These are phyloP conservation scores for Mortierella sp. DNA, from an alignment of 371 early-diverging fungal species.

Conservation along the genomic window DNA sequence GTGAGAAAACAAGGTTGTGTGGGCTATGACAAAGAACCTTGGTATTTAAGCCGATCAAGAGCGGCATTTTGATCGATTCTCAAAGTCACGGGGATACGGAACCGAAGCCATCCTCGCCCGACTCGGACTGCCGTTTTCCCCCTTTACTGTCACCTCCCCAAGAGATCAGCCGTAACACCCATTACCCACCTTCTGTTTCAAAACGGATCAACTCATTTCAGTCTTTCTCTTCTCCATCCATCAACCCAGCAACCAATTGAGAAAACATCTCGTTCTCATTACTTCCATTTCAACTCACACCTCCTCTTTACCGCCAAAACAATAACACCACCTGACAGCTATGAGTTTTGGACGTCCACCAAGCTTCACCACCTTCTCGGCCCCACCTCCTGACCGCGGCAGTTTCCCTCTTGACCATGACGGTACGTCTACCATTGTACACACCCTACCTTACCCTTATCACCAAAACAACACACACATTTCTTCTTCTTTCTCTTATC, in stretches of 20 bases:
- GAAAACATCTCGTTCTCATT: conserved; percentile 62
- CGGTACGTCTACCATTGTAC: conserved; percentile 56
- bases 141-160: background rate
- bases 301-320: conserved; percentile 45
- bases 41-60: too few relatives aligned
- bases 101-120: background rate
- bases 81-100: conserved; percentile 8
- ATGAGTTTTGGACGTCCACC: conserved; percentile 80
- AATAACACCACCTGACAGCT: background rate
- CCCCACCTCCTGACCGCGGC: conserved; percentile 82
- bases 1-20: too few relatives aligned
- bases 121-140: conserved; percentile 2
- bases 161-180: background rate
- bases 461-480: background rate
- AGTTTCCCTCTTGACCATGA: conserved; percentile 87
- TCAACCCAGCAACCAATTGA: too few relatives aligned
- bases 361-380: conserved; percentile 67
- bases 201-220: conserved; percentile 84
- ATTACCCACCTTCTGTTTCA: background rate
- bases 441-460: background rate
- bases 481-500: too few relatives aligned
- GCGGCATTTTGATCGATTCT: too few relatives aligned
- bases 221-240: conserved; percentile 86
- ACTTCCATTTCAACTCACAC: conserved; percentile 52
- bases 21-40: too few relatives aligned